Percentiles rank a stretch among this genome's conserved stretches.
These are phyloP conservation scores for Alloascoidea hylecoeti DNA, from an alignment of 805 yeast species.

Conservation along the genomic window DNA sequence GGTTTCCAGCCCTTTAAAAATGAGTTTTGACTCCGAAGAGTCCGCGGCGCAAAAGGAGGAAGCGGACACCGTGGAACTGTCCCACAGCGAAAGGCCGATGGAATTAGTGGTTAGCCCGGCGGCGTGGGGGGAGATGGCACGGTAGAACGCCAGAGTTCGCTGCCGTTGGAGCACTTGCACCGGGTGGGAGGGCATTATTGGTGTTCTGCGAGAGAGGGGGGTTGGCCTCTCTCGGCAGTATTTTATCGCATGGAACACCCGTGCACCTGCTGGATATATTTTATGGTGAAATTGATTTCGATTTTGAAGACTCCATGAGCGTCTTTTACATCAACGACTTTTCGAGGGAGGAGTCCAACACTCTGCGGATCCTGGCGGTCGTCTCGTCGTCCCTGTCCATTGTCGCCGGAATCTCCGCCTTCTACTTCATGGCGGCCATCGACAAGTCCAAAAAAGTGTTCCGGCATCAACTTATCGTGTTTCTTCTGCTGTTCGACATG, in stretches of 20 bases:
- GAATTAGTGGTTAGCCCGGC: constrained; percentile 1
- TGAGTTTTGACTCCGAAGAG: constrained; percentile 9
- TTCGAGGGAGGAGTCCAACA: neutral
- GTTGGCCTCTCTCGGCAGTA: too few relatives aligned
- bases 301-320: too few relatives aligned
- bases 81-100: constrained; percentile 1
- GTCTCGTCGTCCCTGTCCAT: constrained; percentile 36
- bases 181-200: too few relatives aligned
- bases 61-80: constrained; percentile 6
- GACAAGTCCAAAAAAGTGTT: constrained; percentile 51
- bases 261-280: too few relatives aligned
- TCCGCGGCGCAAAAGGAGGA: constrained; percentile 9
- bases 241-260: too few relatives aligned
- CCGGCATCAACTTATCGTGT: constrained; percentile 49
- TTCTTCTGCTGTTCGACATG: constrained; percentile 56
- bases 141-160: constrained; percentile 7
- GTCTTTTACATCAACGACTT: constrained; percentile 1
- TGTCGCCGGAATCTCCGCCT: constrained; percentile 38
- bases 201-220: too few relatives aligned
- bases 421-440: constrained; percentile 46
- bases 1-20: constrained; percentile 8
- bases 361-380: constrained; percentile 27
- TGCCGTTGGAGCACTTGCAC: constrained; percentile 6
- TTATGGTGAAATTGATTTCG: too few relatives aligned
- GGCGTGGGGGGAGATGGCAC: constrained; percentile 3